Percentiles rank a stretch among this genome's conserved stretches.
phyloP scores from a whole-genome alignment of 2,329 filamentous ascomycete genomes.

The Knufia petricola region DNA sequence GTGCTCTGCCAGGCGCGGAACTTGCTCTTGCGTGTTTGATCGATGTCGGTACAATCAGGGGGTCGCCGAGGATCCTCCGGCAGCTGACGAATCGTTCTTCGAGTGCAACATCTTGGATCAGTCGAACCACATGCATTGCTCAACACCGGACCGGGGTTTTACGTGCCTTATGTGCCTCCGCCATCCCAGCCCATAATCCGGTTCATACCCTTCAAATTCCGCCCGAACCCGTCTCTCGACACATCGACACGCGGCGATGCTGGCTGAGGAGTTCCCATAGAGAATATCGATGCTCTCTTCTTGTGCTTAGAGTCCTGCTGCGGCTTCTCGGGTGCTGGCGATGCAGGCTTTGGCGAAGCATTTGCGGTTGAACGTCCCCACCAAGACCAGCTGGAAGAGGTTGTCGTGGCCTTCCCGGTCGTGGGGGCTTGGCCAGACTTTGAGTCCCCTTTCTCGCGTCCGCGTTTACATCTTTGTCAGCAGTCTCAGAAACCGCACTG shows the following conservation, averaged over 20 bases:
- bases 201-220: slow-evolving; percentile 1
- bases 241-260: neutral
- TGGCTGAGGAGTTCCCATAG: neutral
- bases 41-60: too few species aligned
- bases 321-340: neutral
- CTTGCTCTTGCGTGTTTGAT: too few species aligned
- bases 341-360: neutral
- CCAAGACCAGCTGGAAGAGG: neutral
- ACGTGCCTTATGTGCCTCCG: neutral
- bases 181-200: slow-evolving; percentile 6
- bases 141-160: too few species aligned
- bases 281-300: neutral
- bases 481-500: neutral
- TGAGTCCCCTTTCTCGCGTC: neutral
- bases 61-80: too few species aligned
- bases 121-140: too few species aligned
- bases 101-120: too few species aligned
- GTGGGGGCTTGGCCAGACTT: too few species aligned
- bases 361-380: neutral
- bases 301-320: neutral
- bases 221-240: neutral
- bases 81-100: too few species aligned
- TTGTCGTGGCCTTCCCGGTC: too few species aligned
- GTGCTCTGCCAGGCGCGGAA: too few species aligned
- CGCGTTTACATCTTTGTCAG: neutral